Evolutionary conservation across 306 rosid genomes (phyloP).

Genomic region (Castanospermum australe): DNA sequence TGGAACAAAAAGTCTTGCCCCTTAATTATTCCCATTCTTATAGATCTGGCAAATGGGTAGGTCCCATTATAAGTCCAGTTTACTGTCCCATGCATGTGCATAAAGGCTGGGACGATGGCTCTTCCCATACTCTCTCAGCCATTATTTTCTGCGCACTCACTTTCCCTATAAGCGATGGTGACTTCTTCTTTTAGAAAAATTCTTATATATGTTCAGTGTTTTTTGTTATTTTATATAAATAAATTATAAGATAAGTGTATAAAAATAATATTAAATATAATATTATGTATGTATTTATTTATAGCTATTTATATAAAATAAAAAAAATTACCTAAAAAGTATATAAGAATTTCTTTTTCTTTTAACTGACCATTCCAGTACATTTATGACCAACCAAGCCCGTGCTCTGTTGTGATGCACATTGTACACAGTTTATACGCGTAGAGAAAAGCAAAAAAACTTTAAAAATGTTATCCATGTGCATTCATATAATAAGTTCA

Average conservation of each 20-base stretch:
- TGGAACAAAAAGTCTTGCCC: conserved; percentile 29
- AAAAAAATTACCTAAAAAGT: too few species aligned
- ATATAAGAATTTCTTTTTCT: conserved; percentile 35
- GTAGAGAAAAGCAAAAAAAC: not conserved
- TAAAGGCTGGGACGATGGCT: conserved; percentile 28
- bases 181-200: conserved; percentile 37
- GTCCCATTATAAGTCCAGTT: conserved; percentile 37
- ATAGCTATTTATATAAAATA: too few species aligned
- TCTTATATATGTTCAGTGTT: too few species aligned
- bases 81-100: conserved; percentile 69
- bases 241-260: too few species aligned
- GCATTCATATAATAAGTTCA: not conserved
- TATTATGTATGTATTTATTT: too few species aligned
- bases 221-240: too few species aligned
- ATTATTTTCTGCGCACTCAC: conserved; percentile 29
- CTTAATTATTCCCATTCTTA: conserved; percentile 31
- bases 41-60: conserved; percentile 45
- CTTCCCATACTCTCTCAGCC: conserved; percentile 37
- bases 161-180: conserved; percentile 33
- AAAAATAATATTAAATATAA: too few species aligned
- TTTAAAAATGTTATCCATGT: not conserved
- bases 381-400: not conserved
- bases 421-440: not conserved
- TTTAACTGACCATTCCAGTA: conserved; percentile 16
- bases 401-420: not conserved